These are phyloP conservation scores for Saccharomyces mikatae DNA, from an alignment of 805 yeast species.

Conservation along the genomic window DNA sequence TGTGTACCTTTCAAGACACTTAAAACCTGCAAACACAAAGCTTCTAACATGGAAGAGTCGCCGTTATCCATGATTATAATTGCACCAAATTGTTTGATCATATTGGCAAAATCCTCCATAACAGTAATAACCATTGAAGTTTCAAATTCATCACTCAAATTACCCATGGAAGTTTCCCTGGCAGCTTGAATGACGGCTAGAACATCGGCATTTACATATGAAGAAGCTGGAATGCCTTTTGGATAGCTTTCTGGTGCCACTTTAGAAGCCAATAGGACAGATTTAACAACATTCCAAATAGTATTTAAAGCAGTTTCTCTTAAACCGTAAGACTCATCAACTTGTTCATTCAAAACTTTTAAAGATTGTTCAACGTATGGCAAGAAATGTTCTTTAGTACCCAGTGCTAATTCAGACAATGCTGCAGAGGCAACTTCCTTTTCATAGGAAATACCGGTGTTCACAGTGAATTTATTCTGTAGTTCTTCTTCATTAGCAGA, in stretches of 20 bases:
- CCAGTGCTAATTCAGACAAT: constrained; percentile 76
- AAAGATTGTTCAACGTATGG: constrained; percentile 67
- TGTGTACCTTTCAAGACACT: constrained; percentile 74
- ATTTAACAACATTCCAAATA: constrained; percentile 73
- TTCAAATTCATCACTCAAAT: constrained; percentile 75
- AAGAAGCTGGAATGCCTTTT: constrained; percentile 52
- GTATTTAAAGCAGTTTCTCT: constrained; percentile 78
- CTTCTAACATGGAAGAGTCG: constrained; percentile 52
- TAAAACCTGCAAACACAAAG: constrained; percentile 63
- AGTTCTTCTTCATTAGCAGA: constrained; percentile 53
- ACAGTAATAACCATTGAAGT: constrained; percentile 70
- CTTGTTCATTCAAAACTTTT: constrained; percentile 56
- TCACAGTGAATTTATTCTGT: constrained; percentile 71
- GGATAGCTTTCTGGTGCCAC: constrained; percentile 46
- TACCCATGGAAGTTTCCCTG: constrained; percentile 54
- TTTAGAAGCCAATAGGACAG: constrained; percentile 48
- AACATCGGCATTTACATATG: constrained; percentile 52
- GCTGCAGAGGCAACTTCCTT: constrained; percentile 94
- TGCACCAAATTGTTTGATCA: constrained; percentile 64
- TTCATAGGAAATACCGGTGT: constrained; percentile 91
- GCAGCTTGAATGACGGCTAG: constrained; percentile 55
- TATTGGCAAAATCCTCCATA: constrained; percentile 64
- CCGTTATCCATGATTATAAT: constrained; percentile 52
- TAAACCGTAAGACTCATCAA: constrained; percentile 82
- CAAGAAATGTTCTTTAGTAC: constrained; percentile 74